Evolutionary conservation across 163 green algal genomes (phyloP).

Genomic region (Scenedesmus sp.): DNA sequence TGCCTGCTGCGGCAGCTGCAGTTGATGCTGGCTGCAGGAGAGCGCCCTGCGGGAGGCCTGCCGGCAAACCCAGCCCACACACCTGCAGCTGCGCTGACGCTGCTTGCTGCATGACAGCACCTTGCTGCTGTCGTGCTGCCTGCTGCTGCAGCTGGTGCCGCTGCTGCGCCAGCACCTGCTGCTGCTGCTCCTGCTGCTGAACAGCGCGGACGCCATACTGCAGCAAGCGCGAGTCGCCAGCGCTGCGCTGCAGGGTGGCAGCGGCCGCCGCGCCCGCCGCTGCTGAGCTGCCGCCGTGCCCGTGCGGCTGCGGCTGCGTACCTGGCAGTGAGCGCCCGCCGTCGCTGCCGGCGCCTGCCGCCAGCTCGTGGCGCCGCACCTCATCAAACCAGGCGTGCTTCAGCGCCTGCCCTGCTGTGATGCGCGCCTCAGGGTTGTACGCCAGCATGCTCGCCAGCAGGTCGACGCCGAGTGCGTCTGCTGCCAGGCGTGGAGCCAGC

Average conservation of each 20-base stretch:
- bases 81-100: background rate
- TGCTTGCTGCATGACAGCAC: slow-evolving; percentile 17
- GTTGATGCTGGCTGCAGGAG: background rate
- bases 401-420: slow-evolving; percentile 72
- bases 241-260: background rate
- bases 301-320: background rate
- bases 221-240: background rate
- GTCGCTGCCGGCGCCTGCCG: background rate
- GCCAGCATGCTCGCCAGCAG: slow-evolving; percentile 71
- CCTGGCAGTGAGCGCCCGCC: background rate
- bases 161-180: background rate
- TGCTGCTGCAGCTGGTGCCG: slow-evolving; percentile 31
- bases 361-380: background rate
- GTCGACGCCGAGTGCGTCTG: slow-evolving; percentile 63
- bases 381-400: slow-evolving; percentile 73
- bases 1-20: background rate
- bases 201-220: background rate
- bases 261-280: background rate
- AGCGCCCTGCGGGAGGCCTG: background rate
- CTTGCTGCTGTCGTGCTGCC: background rate
- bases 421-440: slow-evolving; percentile 66
- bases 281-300: background rate
- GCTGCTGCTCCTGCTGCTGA: slow-evolving; percentile 17
- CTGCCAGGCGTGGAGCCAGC: slow-evolving; percentile 59
- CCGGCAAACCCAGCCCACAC: background rate